These are phyloP conservation scores for Magnolia changhungtana DNA, from an alignment of 164 flowering plant species.

Conservation along the genomic window DNA sequence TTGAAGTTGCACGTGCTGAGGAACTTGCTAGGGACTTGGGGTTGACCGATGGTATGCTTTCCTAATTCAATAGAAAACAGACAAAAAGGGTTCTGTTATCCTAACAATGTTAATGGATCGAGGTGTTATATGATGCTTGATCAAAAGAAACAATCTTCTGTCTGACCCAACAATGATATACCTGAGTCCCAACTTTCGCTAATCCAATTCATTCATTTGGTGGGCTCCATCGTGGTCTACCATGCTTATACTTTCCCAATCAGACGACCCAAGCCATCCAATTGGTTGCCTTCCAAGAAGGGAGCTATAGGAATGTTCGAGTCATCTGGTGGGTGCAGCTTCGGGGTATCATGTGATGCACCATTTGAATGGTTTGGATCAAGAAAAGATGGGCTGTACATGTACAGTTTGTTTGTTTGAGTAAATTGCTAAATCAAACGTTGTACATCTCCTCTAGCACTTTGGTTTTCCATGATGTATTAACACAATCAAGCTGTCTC, in stretches of 20 bases:
- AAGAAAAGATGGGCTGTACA: neutral
- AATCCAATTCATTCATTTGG: neutral
- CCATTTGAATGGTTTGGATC: neutral
- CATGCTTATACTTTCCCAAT: neutral
- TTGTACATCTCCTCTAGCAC: neutral
- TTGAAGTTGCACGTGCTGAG: constrained; percentile 84
- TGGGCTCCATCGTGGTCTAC: neutral
- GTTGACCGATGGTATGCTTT: constrained; percentile 54
- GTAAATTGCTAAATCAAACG: neutral
- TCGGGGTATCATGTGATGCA: neutral
- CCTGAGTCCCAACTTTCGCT: neutral
- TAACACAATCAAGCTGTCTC: neutral
- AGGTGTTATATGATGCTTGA: neutral
- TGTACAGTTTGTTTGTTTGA: too few species aligned
- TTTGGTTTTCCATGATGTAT: neutral
- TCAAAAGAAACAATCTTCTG: neutral
- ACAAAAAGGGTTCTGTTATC: neutral
- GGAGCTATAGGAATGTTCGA: too few species aligned
- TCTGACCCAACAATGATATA: neutral
- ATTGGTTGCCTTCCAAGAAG: neutral
- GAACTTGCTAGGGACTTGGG: constrained; percentile 70
- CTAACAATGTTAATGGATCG: neutral
- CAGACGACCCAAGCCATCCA: neutral
- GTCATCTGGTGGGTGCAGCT: neutral
- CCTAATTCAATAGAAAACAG: neutral